A percentile compares a stretch with the other conserved stretches of the same genome.
phyloP scores from a whole-genome alignment of 2,329 filamentous ascomycete species.

The Ophiostoma himal-ulmi region DNA sequence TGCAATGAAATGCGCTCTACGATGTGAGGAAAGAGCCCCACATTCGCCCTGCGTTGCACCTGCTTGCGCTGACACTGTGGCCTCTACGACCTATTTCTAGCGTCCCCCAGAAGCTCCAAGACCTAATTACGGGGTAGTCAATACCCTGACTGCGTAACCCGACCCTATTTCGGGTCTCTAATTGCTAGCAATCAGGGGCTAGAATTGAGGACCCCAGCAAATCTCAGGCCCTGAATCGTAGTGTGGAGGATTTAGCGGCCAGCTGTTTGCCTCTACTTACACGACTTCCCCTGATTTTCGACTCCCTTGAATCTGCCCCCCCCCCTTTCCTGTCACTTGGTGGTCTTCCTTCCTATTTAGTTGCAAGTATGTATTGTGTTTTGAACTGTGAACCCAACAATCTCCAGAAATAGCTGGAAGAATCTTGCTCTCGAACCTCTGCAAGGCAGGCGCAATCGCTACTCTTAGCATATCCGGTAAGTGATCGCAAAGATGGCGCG shows the following conservation, averaged over 20 bases:
- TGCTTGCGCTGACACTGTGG: slow-evolving; percentile 21
- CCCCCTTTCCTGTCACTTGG: neutral
- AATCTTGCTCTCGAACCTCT: neutral
- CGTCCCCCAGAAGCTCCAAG: neutral
- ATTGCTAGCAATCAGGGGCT: neutral
- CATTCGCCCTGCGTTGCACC: slow-evolving; percentile 15
- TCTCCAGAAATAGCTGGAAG: neutral
- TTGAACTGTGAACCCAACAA: neutral
- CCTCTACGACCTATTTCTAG: slow-evolving; percentile 16
- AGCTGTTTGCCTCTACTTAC: neutral
- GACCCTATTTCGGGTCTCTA: neutral
- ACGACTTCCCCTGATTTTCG: slow-evolving; percentile 1
- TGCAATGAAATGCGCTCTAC: neutral
- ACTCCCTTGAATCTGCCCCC: neutral
- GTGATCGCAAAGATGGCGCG: neutral
- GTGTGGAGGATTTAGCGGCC: neutral
- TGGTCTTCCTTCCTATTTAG: neutral
- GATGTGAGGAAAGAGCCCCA: slow-evolving; percentile 8
- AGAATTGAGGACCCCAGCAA: neutral
- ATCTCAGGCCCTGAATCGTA: neutral
- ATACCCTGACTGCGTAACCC: neutral
- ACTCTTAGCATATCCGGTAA: neutral
- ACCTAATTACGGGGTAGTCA: neutral
- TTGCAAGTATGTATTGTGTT: neutral
- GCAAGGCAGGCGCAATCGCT: neutral